These are phyloP conservation scores for Musa balbisiana DNA, from an alignment of 202 grass and related monocot genomes.

Conservation along the genomic window DNA sequence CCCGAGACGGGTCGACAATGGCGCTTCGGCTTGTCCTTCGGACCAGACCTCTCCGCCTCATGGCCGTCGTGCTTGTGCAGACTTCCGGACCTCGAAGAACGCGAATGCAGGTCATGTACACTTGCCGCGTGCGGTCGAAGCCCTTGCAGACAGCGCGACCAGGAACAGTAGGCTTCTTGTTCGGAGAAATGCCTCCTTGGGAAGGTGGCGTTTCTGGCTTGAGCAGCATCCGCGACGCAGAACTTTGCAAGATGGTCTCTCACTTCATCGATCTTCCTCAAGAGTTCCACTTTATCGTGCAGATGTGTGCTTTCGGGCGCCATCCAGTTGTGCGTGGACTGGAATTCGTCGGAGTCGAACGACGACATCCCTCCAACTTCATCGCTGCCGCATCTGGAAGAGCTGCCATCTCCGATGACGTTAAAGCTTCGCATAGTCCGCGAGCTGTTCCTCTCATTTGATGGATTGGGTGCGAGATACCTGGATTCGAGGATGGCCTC, in stretches of 20 bases:
- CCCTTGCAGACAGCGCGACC: constrained; percentile 28
- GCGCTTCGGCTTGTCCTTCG: constrained; percentile 49
- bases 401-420: constrained; percentile 31
- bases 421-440: constrained; percentile 20
- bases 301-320: constrained; percentile 17
- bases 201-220: background rate
- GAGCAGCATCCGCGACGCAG: constrained; percentile 27
- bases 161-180: constrained; percentile 19
- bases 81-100: constrained; percentile 49
- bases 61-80: constrained; percentile 24
- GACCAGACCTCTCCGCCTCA: constrained; percentile 39
- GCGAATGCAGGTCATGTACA: constrained; percentile 40
- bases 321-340: constrained; percentile 41
- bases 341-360: constrained; percentile 59
- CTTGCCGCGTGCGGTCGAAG: constrained; percentile 12
- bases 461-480: constrained; percentile 30
- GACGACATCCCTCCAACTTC: constrained; percentile 34
- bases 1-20: constrained; percentile 65
- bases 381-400: constrained; percentile 23
- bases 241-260: constrained; percentile 50
- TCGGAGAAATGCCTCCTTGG: background rate
- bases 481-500: constrained; percentile 10
- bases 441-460: constrained; percentile 31
- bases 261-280: constrained; percentile 72
- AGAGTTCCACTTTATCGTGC: constrained; percentile 24